Percentiles rank a stretch among this genome's conserved stretches.
These are phyloP conservation scores for Phytophthora vignae DNA, from an alignment of 352 stramenopile genomes.

Conservation along the genomic window DNA sequence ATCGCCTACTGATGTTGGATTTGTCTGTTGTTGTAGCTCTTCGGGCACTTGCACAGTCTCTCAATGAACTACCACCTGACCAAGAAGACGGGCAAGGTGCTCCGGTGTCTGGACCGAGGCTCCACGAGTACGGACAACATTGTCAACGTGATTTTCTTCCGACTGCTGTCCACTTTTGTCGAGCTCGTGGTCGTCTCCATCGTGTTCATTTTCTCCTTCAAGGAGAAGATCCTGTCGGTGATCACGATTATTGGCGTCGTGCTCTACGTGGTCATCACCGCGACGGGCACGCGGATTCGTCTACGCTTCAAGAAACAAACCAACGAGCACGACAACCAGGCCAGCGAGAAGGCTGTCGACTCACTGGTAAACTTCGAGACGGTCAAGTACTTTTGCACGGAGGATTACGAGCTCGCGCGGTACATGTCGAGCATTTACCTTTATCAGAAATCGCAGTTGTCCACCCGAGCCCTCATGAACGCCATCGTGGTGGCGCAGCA, in stretches of 20 bases:
- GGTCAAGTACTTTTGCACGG: constrained; percentile 97
- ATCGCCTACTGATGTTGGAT: not conserved
- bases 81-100: constrained; percentile 97
- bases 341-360: constrained; percentile 95
- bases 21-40: constrained; percentile 60
- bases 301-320: constrained; percentile 93
- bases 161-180: constrained; percentile 93
- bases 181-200: constrained; percentile 95
- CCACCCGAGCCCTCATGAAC: constrained; percentile 92
- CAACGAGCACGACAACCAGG: constrained; percentile 96
- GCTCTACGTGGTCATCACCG: constrained; percentile 94
- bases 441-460: constrained; percentile 92
- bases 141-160: constrained; percentile 98
- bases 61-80: constrained; percentile 97
- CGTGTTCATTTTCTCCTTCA: constrained; percentile 92
- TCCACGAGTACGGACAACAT: constrained; percentile 91
- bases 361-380: constrained; percentile 98
- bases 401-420: constrained; percentile 90
- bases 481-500: constrained; percentile 96
- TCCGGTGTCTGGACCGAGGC: constrained; percentile 91
- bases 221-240: constrained; percentile 89
- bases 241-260: constrained; percentile 93
- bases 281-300: constrained; percentile 71
- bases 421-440: constrained; percentile 83
- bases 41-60: constrained; percentile 94